These are phyloP conservation scores for Arthrobotrys sphaeroides DNA, from an alignment of 2,329 filamentous ascomycete species.

Conservation along the genomic window DNA sequence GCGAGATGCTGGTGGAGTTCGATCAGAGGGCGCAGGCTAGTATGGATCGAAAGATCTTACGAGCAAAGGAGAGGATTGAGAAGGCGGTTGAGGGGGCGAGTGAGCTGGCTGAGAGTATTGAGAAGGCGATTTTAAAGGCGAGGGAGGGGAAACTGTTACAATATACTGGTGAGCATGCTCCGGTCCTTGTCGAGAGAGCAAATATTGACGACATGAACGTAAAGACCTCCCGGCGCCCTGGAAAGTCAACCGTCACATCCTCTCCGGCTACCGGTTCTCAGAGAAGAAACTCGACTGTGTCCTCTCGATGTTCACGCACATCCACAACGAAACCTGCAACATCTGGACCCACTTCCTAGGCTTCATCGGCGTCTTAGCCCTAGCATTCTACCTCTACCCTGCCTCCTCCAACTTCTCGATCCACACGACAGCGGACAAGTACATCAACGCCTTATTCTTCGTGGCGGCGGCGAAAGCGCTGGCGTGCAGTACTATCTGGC, in stretches of 20 bases:
- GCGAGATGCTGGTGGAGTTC: slow-evolving; percentile 83
- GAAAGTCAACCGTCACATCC: slow-evolving; percentile 94
- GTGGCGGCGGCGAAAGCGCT: slow-evolving; percentile 94
- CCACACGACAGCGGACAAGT: slow-evolving; percentile 85
- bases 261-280: slow-evolving; percentile 89
- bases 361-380: slow-evolving; percentile 82
- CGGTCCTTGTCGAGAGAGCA: background rate
- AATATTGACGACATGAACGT: background rate
- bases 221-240: slow-evolving; percentile 85
- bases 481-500: slow-evolving; percentile 94
- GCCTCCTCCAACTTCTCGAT: slow-evolving; percentile 83
- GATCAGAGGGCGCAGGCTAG: slow-evolving; percentile 83
- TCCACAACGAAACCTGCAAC: slow-evolving; percentile 95
- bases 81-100: slow-evolving; percentile 83
- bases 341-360: slow-evolving; percentile 97
- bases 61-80: slow-evolving; percentile 78
- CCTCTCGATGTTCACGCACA: slow-evolving; percentile 75
- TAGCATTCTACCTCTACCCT: slow-evolving; percentile 97
- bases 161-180: slow-evolving; percentile 69
- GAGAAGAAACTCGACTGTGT: slow-evolving; percentile 91
- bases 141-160: slow-evolving; percentile 82
- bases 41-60: slow-evolving; percentile 79
- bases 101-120: slow-evolving; percentile 83
- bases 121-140: slow-evolving; percentile 77
- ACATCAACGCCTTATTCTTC: slow-evolving; percentile 94